Percentiles rank a stretch among this genome's conserved stretches.
Conservation (phyloP, 306 rosid species). For the Amphicarpaea edgeworthii region DNA sequence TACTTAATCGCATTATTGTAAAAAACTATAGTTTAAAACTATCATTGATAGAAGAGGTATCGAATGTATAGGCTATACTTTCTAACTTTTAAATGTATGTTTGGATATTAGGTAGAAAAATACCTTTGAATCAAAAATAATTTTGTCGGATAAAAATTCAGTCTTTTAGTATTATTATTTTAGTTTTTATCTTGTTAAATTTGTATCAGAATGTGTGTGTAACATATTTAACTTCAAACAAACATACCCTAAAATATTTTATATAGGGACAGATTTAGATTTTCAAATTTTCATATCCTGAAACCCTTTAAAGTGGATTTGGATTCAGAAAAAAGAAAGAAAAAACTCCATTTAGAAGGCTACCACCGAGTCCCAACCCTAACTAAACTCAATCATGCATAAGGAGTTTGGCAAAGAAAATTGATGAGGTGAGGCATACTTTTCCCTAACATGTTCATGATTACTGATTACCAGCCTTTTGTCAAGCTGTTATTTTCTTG, state of each 20-base stretch:
- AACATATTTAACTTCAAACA: no score
- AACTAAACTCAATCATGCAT: background rate
- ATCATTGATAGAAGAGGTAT: background rate
- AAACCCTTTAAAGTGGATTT: background rate
- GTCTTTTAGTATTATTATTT: no score
- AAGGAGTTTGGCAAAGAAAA: constrained; percentile 22
- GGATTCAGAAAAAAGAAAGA: background rate
- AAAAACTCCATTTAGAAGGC: background rate
- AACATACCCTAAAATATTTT: no score
- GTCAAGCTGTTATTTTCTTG: constrained; percentile 39
- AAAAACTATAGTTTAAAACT: background rate
- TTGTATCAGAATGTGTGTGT: no score
- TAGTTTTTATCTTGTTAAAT: no score
- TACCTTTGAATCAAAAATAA: no score
- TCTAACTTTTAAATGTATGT: background rate
- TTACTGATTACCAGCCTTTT: constrained; percentile 24
- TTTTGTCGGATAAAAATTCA: no score
- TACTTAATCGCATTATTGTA: background rate
- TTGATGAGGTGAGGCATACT: constrained; percentile 17
- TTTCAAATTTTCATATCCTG: background rate
- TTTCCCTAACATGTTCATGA: constrained; percentile 27
- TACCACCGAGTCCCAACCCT: background rate
- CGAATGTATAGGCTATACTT: background rate
- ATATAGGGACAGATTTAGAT: background rate
- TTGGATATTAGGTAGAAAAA: no score